Percentiles rank a stretch among this genome's conserved stretches.
phyloP scores from a whole-genome alignment of 2,329 filamentous ascomycete species.

The Pestalotiopsis sp. region DNA sequence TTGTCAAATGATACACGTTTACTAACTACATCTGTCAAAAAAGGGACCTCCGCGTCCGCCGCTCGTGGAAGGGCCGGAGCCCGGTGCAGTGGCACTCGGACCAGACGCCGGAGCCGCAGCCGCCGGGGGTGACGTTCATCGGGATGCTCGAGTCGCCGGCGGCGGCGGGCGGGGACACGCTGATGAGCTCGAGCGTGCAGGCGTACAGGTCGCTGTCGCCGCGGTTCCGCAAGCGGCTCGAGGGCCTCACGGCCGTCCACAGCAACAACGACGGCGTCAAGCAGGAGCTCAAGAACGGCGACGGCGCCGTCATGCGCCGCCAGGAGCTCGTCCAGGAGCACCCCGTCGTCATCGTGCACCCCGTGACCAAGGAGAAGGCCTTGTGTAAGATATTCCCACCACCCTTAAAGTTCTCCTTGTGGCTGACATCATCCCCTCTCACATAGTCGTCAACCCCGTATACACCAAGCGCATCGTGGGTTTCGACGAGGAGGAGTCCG shows the following conservation, averaged over 20 bases:
- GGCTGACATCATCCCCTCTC: not conserved
- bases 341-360: slow-evolving; percentile 68
- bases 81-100: slow-evolving; percentile 29
- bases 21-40: slow-evolving; percentile 2
- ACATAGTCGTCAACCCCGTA: slow-evolving; percentile 52
- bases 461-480: slow-evolving; percentile 67
- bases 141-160: slow-evolving; percentile 27
- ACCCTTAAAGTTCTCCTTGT: too few species aligned
- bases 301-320: slow-evolving; percentile 61
- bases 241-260: slow-evolving; percentile 68
- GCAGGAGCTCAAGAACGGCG: slow-evolving; percentile 32
- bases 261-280: slow-evolving; percentile 58
- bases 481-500: slow-evolving; percentile 71
- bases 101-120: slow-evolving; percentile 24
- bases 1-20: not conserved
- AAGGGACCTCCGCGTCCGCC: slow-evolving; percentile 20
- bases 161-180: slow-evolving; percentile 26
- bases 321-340: slow-evolving; percentile 64
- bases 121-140: slow-evolving; percentile 28
- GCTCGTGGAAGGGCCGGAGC: slow-evolving; percentile 23
- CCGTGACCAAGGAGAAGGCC: slow-evolving; percentile 69
- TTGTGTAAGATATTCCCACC: slow-evolving; percentile 53
- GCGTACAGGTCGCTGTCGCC: slow-evolving; percentile 58
- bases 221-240: slow-evolving; percentile 65
- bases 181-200: slow-evolving; percentile 23